phyloP scores from a whole-genome alignment of 495 filamentous ascomycete species.

The Penicillium subrubescens region DNA sequence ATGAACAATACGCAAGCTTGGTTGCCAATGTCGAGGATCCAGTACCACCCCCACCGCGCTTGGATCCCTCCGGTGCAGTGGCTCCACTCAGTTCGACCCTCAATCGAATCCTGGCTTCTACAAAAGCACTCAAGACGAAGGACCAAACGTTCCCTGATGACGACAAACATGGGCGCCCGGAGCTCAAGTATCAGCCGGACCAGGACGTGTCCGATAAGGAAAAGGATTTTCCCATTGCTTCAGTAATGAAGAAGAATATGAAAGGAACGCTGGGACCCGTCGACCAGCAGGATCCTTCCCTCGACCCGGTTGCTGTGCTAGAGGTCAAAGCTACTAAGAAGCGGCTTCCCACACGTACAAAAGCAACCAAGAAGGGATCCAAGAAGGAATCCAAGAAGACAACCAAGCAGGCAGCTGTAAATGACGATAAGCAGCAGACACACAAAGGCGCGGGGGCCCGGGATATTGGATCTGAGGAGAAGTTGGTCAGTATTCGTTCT shows the following conservation, averaged over 20 bases:
- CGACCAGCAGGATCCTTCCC: neutral
- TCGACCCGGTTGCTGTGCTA: neutral
- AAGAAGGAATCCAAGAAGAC: neutral
- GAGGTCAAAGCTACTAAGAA: neutral
- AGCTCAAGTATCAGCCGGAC: neutral
- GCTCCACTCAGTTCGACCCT: neutral
- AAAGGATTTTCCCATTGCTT: neutral
- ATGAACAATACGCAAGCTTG: constrained; percentile 2
- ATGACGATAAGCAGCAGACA: neutral
- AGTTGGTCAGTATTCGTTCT: neutral
- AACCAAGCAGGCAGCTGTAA: neutral
- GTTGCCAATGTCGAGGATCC: constrained; percentile 26
- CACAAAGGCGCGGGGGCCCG: neutral
- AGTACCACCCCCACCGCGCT: constrained; percentile 16
- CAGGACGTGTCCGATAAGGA: neutral
- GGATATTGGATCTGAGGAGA: neutral
- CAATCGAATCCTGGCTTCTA: too few relatives aligned
- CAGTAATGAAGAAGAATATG: neutral
- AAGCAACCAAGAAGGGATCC: neutral
- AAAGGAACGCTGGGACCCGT: constrained; percentile 9
- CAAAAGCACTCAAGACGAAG: neutral
- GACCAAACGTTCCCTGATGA: neutral
- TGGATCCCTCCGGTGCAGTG: neutral
- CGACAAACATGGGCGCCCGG: neutral
- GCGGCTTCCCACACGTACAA: neutral